Base-by-base conservation (phyloP, 345 rosid genomes). In the Balakata baccata region DNA sequence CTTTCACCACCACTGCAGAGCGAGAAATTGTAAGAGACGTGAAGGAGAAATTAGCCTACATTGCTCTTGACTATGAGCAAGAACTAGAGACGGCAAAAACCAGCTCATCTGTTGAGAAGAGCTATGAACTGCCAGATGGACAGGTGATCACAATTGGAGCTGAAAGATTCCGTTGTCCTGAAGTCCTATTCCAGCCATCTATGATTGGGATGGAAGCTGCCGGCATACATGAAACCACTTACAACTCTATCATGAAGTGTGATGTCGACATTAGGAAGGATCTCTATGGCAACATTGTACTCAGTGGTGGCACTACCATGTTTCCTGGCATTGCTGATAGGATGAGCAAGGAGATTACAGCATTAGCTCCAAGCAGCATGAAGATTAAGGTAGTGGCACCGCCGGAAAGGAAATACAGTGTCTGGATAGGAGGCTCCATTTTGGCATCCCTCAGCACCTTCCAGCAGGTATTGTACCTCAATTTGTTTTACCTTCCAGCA, bases 291-390 rank as follows among this genome's bases (percentile, higher is more conserved):
- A 87, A 87, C 66, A 87, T 87, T 50, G 86, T 87, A 49, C 79
- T 87, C 41, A 85, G 93, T 46, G 89, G 89, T 74, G 93, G 93
- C 61, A n/a, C 93, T 51, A 89, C 88, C 16, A 87, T 87, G 92
- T 90, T 89, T 84, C 82, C 88, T 0, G 93, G 93, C 62, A 89
- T 90, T 34, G 93, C 84, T 41, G 90, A 89, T 39, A 84, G 96
- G 78, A 90, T 90, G 93, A 86, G 84, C 86, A 90, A 89, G 86
- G 93, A 89, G 81, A 87, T 89, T 54, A 83, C 85, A 10, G 91
- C 96, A 25, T 81, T 89, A 69, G 88, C 93, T 41, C 88, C 87
- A 14, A 86, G 89, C 68, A 84, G 89, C 86, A 82, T 84, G 87
- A 86, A 86, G 83, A 86, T 84, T 62, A 86, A 86, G 81, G 89